Evolutionary conservation across 768 basidiomycete species (phyloP).

Genomic region (Rubroboletus pulcherrimus): DNA sequence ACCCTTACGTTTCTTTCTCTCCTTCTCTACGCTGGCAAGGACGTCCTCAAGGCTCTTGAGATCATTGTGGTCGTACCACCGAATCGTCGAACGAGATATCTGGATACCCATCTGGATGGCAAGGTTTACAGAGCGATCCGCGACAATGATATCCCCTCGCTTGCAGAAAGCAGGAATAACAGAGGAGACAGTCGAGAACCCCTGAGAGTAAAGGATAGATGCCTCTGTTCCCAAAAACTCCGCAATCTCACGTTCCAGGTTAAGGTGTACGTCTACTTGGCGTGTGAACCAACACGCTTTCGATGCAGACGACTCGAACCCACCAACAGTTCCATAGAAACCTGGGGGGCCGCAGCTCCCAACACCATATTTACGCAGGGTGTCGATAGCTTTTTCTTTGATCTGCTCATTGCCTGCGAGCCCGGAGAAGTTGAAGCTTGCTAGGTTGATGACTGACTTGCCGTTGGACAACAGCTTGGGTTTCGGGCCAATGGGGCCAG

Average conservation of each 20-base stretch:
- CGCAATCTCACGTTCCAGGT: slow-evolving; percentile 84
- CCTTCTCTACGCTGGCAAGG: slow-evolving; percentile 79
- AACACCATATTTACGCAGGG: slow-evolving; percentile 83
- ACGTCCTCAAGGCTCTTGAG: slow-evolving; percentile 87
- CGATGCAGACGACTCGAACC: slow-evolving; percentile 24
- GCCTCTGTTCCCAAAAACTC: slow-evolving; percentile 87
- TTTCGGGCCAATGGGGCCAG: slow-evolving; percentile 78
- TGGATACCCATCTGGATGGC: slow-evolving; percentile 95
- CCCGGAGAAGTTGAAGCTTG: slow-evolving; percentile 89
- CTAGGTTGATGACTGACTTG: slow-evolving; percentile 79
- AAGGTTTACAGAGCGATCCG: slow-evolving; percentile 94
- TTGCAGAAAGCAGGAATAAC: slow-evolving; percentile 98
- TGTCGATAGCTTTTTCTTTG: slow-evolving; percentile 81
- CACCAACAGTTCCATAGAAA: slow-evolving; percentile 95
- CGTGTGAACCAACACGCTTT: slow-evolving; percentile 1
- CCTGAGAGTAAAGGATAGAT: slow-evolving; percentile 91
- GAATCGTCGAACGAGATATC: slow-evolving; percentile 84
- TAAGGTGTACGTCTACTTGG: slow-evolving; percentile 79
- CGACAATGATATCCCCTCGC: slow-evolving; percentile 96
- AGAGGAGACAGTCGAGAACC: slow-evolving; percentile 86
- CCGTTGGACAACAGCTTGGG: slow-evolving; percentile 71
- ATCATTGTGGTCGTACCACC: slow-evolving; percentile 98
- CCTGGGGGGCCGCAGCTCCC: slow-evolving; percentile 96
- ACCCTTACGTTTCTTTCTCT: slow-evolving; percentile 75
- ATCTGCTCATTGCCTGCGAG: slow-evolving; percentile 84